A percentile compares a stretch with the other conserved stretches of the same genome.
Evolutionary conservation across 2,329 filamentous ascomycete genomes (phyloP).

Genomic region (Huntiella abstrusa): DNA sequence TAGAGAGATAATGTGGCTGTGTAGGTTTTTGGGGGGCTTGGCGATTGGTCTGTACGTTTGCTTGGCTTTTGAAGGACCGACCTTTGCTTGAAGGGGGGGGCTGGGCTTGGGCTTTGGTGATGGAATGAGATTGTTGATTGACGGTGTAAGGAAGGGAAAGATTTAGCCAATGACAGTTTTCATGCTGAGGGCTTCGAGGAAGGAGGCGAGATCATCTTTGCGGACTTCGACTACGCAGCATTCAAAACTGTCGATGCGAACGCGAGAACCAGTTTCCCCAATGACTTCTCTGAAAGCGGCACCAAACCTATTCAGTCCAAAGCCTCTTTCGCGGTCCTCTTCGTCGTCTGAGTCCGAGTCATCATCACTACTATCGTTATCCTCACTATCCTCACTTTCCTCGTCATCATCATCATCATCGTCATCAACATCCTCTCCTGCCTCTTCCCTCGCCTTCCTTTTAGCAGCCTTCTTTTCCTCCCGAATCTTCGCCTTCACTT

Average conservation of each 20-base stretch:
- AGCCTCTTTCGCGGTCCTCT: constrained; percentile 38
- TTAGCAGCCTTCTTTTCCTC: constrained; percentile 14
- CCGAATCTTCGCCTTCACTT: constrained; percentile 40
- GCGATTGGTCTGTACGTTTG: too few species aligned
- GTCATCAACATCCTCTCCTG: constrained; percentile 14
- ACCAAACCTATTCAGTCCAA: constrained; percentile 76
- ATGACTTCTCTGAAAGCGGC: constrained; percentile 93
- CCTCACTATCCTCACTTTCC: constrained; percentile 18
- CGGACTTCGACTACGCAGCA: constrained; percentile 95
- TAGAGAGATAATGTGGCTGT: too few species aligned
- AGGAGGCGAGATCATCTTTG: constrained; percentile 81
- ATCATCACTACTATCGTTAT: constrained; percentile 18
- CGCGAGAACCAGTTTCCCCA: constrained; percentile 70
- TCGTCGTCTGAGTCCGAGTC: constrained; percentile 38
- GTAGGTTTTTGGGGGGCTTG: too few species aligned
- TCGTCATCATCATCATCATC: constrained; percentile 24
- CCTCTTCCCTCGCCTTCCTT: not conserved
- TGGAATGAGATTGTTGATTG: not conserved
- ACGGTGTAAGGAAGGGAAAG: not conserved
- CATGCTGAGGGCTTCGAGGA: constrained; percentile 80
- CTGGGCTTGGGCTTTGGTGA: not conserved
- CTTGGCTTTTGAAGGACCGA: too few species aligned
- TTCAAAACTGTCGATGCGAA: constrained; percentile 91
- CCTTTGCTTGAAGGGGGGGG: too few species aligned
- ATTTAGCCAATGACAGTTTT: constrained; percentile 56